phyloP scores from a whole-genome alignment of 1,284 basidiomycete genomes.

The Apiotrichum veenhuisii region DNA sequence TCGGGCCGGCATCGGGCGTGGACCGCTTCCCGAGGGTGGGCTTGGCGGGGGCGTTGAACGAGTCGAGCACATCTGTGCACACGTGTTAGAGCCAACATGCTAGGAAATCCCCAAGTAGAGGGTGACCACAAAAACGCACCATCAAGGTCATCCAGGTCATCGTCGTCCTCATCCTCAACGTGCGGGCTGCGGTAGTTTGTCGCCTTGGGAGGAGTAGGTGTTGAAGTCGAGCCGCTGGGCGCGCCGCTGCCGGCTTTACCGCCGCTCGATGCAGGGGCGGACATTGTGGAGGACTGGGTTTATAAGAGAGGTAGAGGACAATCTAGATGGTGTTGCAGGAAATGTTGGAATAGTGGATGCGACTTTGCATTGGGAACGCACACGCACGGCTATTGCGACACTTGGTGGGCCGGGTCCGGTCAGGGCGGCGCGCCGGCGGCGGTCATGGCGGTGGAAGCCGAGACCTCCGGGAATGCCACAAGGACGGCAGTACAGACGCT shows the following conservation, averaged over 20 bases:
- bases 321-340: not conserved
- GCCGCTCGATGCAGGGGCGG: constrained; percentile 2
- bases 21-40: constrained; percentile 10
- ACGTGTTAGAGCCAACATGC: too few relatives aligned
- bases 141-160: constrained; percentile 45
- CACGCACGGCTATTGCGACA: too few relatives aligned
- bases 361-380: too few relatives aligned
- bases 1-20: constrained; percentile 6
- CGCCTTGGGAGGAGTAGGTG: not conserved
- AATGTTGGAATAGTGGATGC: not conserved
- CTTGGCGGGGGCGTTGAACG: constrained; percentile 33
- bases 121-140: constrained; percentile 34
- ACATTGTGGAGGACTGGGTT: not conserved
- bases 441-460: too few relatives aligned
- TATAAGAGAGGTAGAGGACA: not conserved
- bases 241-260: constrained; percentile 1
- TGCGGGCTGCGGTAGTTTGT: constrained; percentile 19
- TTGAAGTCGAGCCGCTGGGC: not conserved
- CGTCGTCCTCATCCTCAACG: constrained; percentile 39
- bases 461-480: too few relatives aligned
- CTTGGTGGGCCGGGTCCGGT: too few relatives aligned
- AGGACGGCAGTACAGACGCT: too few relatives aligned
- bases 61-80: constrained; percentile 45
- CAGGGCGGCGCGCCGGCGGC: too few relatives aligned
- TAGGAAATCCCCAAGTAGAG: too few relatives aligned